Percentiles rank a stretch among this genome's conserved stretches.
Evolutionary conservation across 768 basidiomycete genomes (phyloP).

Genomic region (Amylocystis lapponica): DNA sequence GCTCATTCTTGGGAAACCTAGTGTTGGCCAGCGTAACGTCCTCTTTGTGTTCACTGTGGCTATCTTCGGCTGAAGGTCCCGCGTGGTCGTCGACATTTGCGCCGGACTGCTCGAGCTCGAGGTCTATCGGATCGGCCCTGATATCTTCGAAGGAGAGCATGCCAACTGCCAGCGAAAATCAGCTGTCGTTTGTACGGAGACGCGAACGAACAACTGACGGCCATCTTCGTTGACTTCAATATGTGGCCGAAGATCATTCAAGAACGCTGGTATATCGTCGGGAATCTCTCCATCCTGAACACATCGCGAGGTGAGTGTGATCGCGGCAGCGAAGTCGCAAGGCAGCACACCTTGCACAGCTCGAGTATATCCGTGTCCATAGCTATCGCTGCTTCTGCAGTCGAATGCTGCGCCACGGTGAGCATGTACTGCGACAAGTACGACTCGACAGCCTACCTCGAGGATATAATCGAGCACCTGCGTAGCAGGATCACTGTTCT

Average conservation of each 20-base stretch:
- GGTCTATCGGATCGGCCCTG: neutral
- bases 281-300: slow-evolving; percentile 1
- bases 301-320: neutral
- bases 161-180: neutral
- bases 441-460: neutral
- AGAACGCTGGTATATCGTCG: neutral
- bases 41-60: neutral
- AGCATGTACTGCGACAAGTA: neutral
- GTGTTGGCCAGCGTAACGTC: neutral
- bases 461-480: slow-evolving; percentile 12
- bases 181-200: neutral
- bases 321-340: neutral
- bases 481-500: slow-evolving; percentile 9
- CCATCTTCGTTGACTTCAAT: slow-evolving; percentile 8
- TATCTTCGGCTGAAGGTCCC: neutral
- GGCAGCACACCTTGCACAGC: slow-evolving; percentile 8
- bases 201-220: neutral
- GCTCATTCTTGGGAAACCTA: neutral
- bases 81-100: neutral
- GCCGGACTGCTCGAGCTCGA: neutral
- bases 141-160: neutral
- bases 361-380: slow-evolving; percentile 7
- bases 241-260: neutral
- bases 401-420: slow-evolving; percentile 6
- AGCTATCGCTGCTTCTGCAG: slow-evolving; percentile 9